Evolutionary conservation across 805 yeast genomes (phyloP).

Genomic region (Wickerhamomyces strasburgensis): DNA sequence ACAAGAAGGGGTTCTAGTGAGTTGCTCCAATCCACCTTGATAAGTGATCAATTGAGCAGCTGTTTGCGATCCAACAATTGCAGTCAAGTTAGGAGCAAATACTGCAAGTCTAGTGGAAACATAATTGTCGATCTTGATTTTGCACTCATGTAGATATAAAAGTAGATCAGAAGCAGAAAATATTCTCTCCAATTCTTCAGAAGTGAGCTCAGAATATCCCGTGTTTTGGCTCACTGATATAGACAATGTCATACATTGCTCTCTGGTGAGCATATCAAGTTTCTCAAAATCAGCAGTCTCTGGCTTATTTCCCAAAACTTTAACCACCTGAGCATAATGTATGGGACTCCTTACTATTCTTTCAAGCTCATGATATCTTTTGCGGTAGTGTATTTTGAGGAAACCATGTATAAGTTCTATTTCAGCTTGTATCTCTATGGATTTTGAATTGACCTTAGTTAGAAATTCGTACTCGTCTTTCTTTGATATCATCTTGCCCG

Average conservation of each 20-base stretch:
- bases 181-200: constrained; percentile 35
- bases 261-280: no score
- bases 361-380: constrained; percentile 68
- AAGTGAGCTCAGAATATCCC: no score
- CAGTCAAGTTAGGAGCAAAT: constrained; percentile 77
- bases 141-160: constrained; percentile 38
- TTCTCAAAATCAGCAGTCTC: constrained; percentile 23
- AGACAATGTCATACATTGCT: no score
- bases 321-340: constrained; percentile 53
- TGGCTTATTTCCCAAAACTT: constrained; percentile 46
- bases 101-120: constrained; percentile 51
- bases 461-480: constrained; percentile 44
- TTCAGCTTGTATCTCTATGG: constrained; percentile 51
- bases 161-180: constrained; percentile 43
- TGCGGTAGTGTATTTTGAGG: constrained; percentile 47
- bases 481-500: constrained; percentile 18
- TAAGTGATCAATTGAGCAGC: constrained; percentile 69
- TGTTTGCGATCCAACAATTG: constrained; percentile 64
- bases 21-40: constrained; percentile 61
- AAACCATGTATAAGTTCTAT: constrained; percentile 44
- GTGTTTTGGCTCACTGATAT: constrained; percentile 48
- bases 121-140: constrained; percentile 41
- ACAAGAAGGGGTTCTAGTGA: constrained; percentile 74
- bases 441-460: constrained; percentile 47
- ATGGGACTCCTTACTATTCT: constrained; percentile 55